A percentile compares a stretch with the other conserved stretches of the same genome.
phyloP scores from a whole-genome alignment of 2,329 filamentous ascomycete species.

The Penicillium sp. region DNA sequence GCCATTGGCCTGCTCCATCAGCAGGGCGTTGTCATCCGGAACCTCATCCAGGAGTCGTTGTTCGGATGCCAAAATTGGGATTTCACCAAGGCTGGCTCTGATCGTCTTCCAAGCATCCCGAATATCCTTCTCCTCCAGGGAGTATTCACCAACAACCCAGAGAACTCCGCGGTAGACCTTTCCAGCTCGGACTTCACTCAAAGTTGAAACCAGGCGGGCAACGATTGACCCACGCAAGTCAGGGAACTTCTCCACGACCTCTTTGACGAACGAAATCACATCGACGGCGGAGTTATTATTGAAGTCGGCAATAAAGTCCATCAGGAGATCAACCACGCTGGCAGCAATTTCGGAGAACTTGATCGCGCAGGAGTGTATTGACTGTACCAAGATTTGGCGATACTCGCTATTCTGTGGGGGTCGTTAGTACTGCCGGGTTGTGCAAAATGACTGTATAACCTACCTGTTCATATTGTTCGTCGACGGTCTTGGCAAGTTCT shows the following conservation, averaged over 20 bases:
- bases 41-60: slow-evolving; percentile 87
- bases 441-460: slow-evolving; percentile 2
- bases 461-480: slow-evolving; percentile 95
- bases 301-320: slow-evolving; percentile 99
- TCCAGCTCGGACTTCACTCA: slow-evolving; percentile 89
- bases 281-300: slow-evolving; percentile 96
- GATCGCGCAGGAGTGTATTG: slow-evolving; percentile 97
- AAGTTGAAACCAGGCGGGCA: slow-evolving; percentile 80
- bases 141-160: slow-evolving; percentile 98
- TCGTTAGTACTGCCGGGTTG: slow-evolving; percentile 22
- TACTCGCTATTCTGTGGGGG: slow-evolving; percentile 73
- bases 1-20: slow-evolving; percentile 72
- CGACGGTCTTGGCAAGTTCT: slow-evolving; percentile 93
- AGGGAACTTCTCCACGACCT: slow-evolving; percentile 97
- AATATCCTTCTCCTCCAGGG: slow-evolving; percentile 88
- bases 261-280: slow-evolving; percentile 97
- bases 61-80: slow-evolving; percentile 93
- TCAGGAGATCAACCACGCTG: slow-evolving; percentile 91
- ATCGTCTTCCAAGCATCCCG: slow-evolving; percentile 96
- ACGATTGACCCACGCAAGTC: slow-evolving; percentile 84
- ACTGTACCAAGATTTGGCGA: slow-evolving; percentile 90
- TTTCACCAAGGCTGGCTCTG: slow-evolving; percentile 88
- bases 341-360: slow-evolving; percentile 98
- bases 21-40: slow-evolving; percentile 65
- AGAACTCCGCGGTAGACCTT: slow-evolving; percentile 96